Evolutionary conservation across 2,329 filamentous ascomycete species (phyloP).

Genomic region (Trichoderma guizhouense): DNA sequence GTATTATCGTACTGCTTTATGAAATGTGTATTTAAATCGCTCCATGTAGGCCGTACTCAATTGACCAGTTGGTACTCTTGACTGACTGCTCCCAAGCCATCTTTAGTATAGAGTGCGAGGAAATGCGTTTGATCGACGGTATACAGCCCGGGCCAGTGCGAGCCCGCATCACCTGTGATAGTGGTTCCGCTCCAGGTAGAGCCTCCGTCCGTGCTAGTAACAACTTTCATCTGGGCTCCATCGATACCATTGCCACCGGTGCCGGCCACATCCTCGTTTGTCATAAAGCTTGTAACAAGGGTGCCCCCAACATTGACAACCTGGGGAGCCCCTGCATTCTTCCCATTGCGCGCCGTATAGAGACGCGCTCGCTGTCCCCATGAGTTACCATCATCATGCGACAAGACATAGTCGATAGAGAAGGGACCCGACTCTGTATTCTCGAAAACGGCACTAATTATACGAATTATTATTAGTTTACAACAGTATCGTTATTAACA

Average conservation of each 20-base stretch:
- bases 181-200: neutral
- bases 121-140: neutral
- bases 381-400: conserved; percentile 39
- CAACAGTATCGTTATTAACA: neutral
- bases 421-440: neutral
- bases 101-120: neutral
- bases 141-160: neutral
- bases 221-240: neutral
- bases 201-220: neutral
- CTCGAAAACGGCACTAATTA: neutral
- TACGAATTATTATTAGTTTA: neutral
- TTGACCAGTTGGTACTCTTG: neutral
- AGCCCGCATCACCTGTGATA: neutral
- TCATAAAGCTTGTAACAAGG: conserved; percentile 43
- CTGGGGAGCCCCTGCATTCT: conserved; percentile 19
- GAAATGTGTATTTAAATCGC: no score
- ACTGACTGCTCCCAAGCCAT: neutral
- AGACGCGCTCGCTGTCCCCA: conserved; percentile 38
- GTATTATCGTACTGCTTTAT: no score
- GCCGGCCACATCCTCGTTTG: conserved; percentile 37
- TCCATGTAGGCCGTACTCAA: neutral
- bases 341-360: conserved; percentile 31
- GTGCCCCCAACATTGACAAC: conserved; percentile 38
- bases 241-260: neutral
- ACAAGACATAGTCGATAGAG: conserved; percentile 30